These are phyloP conservation scores for Paraphysoderma sedebokerense DNA, from an alignment of 371 early-diverging fungal genomes.

Conservation along the genomic window DNA sequence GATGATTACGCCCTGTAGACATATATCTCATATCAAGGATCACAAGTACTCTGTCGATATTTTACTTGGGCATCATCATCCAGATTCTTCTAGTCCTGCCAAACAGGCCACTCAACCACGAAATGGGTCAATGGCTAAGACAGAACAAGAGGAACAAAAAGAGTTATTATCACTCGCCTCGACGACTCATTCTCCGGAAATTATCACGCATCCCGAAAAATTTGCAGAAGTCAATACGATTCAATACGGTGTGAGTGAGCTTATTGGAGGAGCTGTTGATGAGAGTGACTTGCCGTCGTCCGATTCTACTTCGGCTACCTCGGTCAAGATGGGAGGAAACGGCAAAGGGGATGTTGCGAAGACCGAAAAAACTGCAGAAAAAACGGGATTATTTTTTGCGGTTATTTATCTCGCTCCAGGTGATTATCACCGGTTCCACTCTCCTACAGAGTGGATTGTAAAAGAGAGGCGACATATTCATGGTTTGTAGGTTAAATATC, in stretches of 20 bases:
- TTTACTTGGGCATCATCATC: conserved; percentile 45
- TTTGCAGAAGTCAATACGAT: conserved; percentile 30
- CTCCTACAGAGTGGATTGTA: conserved; percentile 87
- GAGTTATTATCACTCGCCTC: too few relatives aligned
- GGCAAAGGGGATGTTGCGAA: not conserved
- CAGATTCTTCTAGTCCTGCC: not conserved
- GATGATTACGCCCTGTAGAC: conserved; percentile 41
- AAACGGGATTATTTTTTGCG: conserved; percentile 43
- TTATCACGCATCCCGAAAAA: conserved; percentile 45
- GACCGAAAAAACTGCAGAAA: not conserved
- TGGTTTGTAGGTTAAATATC: conserved; percentile 12
- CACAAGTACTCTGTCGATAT: conserved; percentile 73
- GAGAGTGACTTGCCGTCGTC: conserved; percentile 3
- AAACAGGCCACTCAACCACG: not conserved
- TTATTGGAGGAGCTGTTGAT: too few relatives aligned
- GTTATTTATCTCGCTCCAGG: conserved; percentile 94
- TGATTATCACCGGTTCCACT: conserved; percentile 96
- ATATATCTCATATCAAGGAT: conserved; percentile 87
- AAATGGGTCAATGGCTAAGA: not conserved
- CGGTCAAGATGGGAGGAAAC: not conserved
- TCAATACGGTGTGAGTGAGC: too few relatives aligned
- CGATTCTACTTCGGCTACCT: conserved; percentile 4
- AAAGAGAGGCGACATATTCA: conserved; percentile 73
- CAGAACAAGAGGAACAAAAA: too few relatives aligned
- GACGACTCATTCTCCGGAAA: too few relatives aligned